A percentile compares a stretch with the other conserved stretches of the same genome.
Evolutionary conservation across 2,329 filamentous ascomycete genomes (phyloP).

Genomic region (Fusarium sp.): DNA sequence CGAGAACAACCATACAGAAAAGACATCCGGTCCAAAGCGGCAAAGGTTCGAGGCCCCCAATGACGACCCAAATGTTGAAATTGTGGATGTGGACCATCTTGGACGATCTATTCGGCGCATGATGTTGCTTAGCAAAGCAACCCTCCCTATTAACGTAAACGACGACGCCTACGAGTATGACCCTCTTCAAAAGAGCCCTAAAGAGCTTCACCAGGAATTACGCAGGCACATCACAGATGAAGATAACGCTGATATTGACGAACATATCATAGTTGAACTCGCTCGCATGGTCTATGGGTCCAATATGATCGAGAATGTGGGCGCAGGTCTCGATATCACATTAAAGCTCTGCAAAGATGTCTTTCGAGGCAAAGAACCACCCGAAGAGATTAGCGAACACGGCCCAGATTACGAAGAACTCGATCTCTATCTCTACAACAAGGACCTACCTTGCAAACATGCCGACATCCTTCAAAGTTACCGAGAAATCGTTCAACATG

Average conservation of each 20-base stretch:
- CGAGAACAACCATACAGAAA: neutral
- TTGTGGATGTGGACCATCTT: neutral
- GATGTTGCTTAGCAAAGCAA: neutral
- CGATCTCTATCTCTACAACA: neutral
- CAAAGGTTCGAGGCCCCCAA: neutral
- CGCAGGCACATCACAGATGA: neutral
- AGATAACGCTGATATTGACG: neutral
- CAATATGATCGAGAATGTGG: conserved; percentile 19
- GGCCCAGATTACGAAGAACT: neutral
- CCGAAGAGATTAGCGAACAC: neutral
- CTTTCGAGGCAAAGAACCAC: neutral
- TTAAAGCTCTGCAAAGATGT: neutral
- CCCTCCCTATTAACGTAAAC: neutral
- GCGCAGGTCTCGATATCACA: neutral
- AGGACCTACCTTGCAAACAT: neutral
- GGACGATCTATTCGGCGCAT: neutral
- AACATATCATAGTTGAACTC: neutral
- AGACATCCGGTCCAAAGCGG: neutral
- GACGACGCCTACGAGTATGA: neutral
- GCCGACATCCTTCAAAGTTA: neutral
- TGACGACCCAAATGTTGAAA: neutral
- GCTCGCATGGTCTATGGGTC: conserved; percentile 6
- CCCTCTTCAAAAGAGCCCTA: neutral
- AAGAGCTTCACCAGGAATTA: neutral
- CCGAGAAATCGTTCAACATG: conserved; percentile 28